phyloP scores from a whole-genome alignment of 2,329 filamentous ascomycete species.

The Sordariomycetes sp. region DNA sequence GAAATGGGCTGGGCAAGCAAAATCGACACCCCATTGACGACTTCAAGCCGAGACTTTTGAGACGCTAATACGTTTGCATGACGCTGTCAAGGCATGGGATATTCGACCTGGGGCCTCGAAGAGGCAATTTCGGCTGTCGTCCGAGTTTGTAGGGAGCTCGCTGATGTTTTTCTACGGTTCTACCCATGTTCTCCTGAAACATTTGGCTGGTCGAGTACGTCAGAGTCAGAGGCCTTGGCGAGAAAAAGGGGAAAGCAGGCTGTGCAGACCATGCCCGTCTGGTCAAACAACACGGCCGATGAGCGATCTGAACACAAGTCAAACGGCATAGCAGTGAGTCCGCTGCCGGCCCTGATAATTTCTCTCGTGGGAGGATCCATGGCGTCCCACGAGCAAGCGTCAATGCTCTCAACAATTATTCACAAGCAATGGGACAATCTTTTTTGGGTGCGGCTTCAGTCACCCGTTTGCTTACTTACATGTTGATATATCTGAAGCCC shows the following conservation, averaged over 20 bases:
- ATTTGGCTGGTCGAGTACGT: constrained; percentile 73
- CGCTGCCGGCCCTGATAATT: constrained; percentile 76
- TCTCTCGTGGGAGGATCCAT: constrained; percentile 87
- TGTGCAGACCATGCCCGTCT: constrained; percentile 14
- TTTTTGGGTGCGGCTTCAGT: constrained; percentile 70
- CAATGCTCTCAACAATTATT: constrained; percentile 79
- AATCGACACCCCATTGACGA: background rate
- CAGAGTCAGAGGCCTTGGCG: constrained; percentile 53
- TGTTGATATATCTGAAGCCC: constrained; percentile 66
- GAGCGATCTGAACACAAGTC: constrained; percentile 43
- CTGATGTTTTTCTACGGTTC: constrained; percentile 84
- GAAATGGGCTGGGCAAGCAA: constrained; percentile 65
- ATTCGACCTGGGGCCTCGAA: constrained; percentile 47
- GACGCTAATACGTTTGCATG: background rate
- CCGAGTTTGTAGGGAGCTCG: constrained; percentile 80
- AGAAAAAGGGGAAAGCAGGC: constrained; percentile 32
- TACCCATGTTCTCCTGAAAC: constrained; percentile 87
- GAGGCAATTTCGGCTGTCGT: constrained; percentile 58
- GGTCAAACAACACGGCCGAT: constrained; percentile 24
- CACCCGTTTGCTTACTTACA: constrained; percentile 66
- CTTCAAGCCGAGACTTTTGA: constrained; percentile 7
- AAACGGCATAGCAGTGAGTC: constrained; percentile 66
- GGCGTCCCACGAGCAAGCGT: constrained; percentile 77
- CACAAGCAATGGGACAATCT: constrained; percentile 90
- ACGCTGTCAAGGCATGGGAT: constrained; percentile 61